Conservation (phyloP, 139 green algal genomes). For the Yamagishiella unicocca region DNA sequence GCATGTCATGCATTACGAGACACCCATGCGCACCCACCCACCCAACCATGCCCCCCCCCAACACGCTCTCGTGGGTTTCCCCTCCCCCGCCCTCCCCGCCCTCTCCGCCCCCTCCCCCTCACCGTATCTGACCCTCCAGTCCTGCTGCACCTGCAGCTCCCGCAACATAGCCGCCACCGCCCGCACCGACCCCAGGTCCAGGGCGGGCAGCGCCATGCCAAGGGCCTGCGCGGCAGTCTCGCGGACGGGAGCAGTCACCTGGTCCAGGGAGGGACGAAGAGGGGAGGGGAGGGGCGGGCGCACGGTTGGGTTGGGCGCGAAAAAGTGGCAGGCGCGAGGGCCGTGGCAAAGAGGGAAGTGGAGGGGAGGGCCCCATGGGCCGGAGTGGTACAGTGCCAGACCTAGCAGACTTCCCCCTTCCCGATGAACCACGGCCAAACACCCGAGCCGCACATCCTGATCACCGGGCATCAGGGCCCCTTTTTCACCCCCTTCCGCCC, state of each 20-base stretch:
- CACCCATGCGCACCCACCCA: no score
- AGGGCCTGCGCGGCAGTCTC: constrained; percentile 97
- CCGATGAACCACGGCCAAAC: no score
- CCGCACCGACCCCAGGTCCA: constrained; percentile 54
- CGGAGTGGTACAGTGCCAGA: no score
- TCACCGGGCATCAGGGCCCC: no score
- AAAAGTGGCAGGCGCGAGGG: no score
- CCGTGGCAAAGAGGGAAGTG: no score
- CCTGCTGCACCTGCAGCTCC: constrained; percentile 63
- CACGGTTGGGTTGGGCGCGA: no score
- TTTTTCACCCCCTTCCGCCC: background rate
- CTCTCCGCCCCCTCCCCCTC: background rate
- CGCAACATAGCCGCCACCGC: constrained; percentile 72
- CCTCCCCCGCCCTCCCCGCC: background rate
- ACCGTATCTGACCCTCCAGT: constrained; percentile 44
- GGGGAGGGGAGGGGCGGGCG: background rate
- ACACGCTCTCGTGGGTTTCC: no score
- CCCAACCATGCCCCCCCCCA: background rate
- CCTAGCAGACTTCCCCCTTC: no score
- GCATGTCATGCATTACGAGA: no score
- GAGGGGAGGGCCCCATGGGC: no score
- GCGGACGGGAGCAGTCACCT: constrained; percentile 92
- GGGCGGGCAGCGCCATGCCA: constrained; percentile 69
- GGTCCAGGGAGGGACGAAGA: background rate
- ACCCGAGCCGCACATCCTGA: no score